phyloP scores from a whole-genome alignment of 371 early-diverging fungal genomes.

The Mortierella sp. region DNA sequence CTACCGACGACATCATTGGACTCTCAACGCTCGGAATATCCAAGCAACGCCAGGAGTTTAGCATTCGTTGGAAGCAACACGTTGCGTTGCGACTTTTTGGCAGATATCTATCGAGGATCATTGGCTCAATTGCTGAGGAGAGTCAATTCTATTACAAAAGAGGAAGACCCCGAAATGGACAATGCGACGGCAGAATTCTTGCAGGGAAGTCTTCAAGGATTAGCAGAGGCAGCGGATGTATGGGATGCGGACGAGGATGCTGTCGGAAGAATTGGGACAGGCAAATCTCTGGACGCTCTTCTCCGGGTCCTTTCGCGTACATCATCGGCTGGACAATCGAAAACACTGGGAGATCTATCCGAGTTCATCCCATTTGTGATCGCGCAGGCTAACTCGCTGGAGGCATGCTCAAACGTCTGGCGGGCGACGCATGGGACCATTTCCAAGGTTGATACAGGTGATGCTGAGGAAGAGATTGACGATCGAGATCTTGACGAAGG shows the following conservation, averaged over 20 bases:
- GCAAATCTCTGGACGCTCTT: neutral
- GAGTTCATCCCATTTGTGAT: slow-evolving; percentile 14
- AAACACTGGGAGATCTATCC: neutral
- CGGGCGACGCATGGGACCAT: neutral
- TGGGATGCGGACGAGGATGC: slow-evolving; percentile 9
- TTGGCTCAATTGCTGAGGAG: slow-evolving; percentile 1
- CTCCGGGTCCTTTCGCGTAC: neutral
- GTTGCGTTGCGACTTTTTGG: slow-evolving; percentile 8
- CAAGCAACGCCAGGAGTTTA: too few species aligned
- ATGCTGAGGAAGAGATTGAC: neutral
- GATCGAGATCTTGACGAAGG: neutral
- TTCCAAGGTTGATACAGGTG: neutral
- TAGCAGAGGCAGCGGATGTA: neutral
- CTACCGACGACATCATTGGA: neutral
- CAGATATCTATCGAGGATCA: slow-evolving; percentile 2
- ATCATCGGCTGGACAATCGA: neutral
- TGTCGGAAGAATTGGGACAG: neutral
- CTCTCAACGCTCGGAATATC: neutral
- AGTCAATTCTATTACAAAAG: neutral
- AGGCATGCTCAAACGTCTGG: slow-evolving; percentile 19
- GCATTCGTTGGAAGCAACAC: neutral
- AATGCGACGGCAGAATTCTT: slow-evolving; percentile 2
- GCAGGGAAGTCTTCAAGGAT: neutral
- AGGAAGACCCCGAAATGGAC: neutral
- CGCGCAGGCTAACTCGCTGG: slow-evolving; percentile 14